Percentiles rank a stretch among this genome's conserved stretches.
Evolutionary conservation across 2,329 filamentous ascomycete genomes (phyloP).

Genomic region (Ploettnerulaceae sp.): DNA sequence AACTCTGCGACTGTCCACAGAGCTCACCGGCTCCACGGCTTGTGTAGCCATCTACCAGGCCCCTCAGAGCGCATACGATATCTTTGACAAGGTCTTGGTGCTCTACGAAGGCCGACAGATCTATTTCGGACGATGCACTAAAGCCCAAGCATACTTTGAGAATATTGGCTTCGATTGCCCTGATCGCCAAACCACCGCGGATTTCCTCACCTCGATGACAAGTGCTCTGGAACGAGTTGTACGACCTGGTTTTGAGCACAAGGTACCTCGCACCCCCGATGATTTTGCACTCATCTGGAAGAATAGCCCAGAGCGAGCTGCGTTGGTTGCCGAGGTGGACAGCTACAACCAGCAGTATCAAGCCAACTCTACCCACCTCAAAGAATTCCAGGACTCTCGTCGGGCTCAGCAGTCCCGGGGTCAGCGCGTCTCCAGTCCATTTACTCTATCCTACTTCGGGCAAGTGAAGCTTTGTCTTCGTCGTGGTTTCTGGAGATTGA

Average conservation of each 20-base stretch:
- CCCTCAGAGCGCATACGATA: slow-evolving; percentile 61
- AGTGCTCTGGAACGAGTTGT: slow-evolving; percentile 45
- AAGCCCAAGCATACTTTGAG: slow-evolving; percentile 65
- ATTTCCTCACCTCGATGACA: slow-evolving; percentile 76
- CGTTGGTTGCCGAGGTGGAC: slow-evolving; percentile 37
- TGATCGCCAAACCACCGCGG: slow-evolving; percentile 47
- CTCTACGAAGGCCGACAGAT: slow-evolving; percentile 65
- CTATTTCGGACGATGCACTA: slow-evolving; percentile 60
- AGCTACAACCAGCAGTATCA: slow-evolving; percentile 29
- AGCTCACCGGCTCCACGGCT: slow-evolving; percentile 57
- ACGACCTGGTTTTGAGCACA: slow-evolving; percentile 52
- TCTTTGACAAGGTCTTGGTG: slow-evolving; percentile 65
- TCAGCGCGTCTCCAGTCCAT: slow-evolving; percentile 46
- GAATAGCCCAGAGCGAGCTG: slow-evolving; percentile 41
- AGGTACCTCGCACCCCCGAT: slow-evolving; percentile 62
- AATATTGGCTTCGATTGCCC: slow-evolving; percentile 70
- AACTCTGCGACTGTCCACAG: slow-evolving; percentile 58
- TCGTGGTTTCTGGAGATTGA: slow-evolving; percentile 73
- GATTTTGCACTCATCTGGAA: slow-evolving; percentile 58
- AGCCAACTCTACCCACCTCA: slow-evolving; percentile 43
- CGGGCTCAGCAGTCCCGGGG: slow-evolving; percentile 25
- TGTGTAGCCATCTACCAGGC: slow-evolving; percentile 70
- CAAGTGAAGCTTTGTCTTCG: slow-evolving; percentile 79
- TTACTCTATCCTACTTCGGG: slow-evolving; percentile 70
- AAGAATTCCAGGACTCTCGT: slow-evolving; percentile 40